Base-by-base conservation (phyloP, 257 asterid genomes). In the Nicotiana obtusifolia region DNA sequence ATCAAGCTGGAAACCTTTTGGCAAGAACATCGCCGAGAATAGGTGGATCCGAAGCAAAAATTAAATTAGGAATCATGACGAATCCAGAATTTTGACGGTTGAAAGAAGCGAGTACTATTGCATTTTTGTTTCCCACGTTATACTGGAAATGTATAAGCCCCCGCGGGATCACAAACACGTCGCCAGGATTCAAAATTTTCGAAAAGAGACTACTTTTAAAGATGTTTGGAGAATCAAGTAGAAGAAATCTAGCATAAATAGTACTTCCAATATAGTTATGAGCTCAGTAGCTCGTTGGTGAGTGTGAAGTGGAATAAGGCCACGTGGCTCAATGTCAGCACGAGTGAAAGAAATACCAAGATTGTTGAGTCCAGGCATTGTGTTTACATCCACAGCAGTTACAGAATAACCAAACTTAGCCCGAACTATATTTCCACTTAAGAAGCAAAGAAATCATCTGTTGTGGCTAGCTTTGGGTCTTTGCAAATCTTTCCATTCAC, bases 221-320 rank as follows among this genome's bases (percentile, higher is more conserved):
- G 37, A 14, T 22, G 22, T 22, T 47, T 13, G 17, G 60, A 20
- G 10, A 41, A 41, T 41, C 10, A 14, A 37, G 61, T 3, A 22
- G 0, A 47, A 47, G 61, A 73, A 73, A 73, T 7, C 61, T 61
- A 2, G 37, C 78, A 15, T 73, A 73, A 15, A 73, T 4, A 47
- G 61, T 73, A 60, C 78, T 33, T 73, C 22, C 78, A 73, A 73
- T 10, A 73, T 7, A 22, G 78, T 73, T 22, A 73, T 73, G 33
- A 73, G 78, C 61, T 73, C 78, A 44, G 78, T 73, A 73, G 78
- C 78, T 7, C 78, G 37, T 44, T 59, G n/a, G 60, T 69, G 78
- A 1, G 61, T 73, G 78, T 73, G 78, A 13, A 73, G 78, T 73
- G 78, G 78, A 9, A 73, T 47, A 47, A 73, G 61, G 7, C 78